A percentile compares a stretch with the other conserved stretches of the same genome.
phyloP scores from a whole-genome alignment of 495 filamentous ascomycete genomes.

The Penicillium taxi region DNA sequence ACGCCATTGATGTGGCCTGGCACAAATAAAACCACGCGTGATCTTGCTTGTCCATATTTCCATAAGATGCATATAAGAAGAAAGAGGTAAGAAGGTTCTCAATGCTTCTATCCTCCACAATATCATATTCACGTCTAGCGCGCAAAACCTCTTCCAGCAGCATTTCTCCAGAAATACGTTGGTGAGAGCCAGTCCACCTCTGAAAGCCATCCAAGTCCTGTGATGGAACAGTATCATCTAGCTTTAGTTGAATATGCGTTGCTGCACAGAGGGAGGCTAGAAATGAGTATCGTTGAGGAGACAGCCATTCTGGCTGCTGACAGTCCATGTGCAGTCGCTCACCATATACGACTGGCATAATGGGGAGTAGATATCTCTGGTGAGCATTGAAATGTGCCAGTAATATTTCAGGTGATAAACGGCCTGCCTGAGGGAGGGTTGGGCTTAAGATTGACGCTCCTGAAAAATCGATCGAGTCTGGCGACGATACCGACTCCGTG shows the following conservation, averaged over 20 bases:
- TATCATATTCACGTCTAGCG: slow-evolving; percentile 66
- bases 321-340: slow-evolving; percentile 58
- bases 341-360: slow-evolving; percentile 71
- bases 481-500: slow-evolving; percentile 35
- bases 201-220: slow-evolving; percentile 47
- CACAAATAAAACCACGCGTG: slow-evolving; percentile 57
- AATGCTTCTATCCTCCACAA: slow-evolving; percentile 53
- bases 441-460: slow-evolving; percentile 19
- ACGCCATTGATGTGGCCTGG: slow-evolving; percentile 51
- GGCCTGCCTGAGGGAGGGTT: slow-evolving; percentile 15
- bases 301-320: slow-evolving; percentile 47
- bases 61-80: slow-evolving; percentile 70
- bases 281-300: slow-evolving; percentile 70
- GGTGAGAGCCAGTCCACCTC: slow-evolving; percentile 43
- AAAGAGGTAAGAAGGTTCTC: slow-evolving; percentile 69
- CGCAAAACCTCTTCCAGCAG: slow-evolving; percentile 69
- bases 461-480: slow-evolving; percentile 30
- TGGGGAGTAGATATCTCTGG: slow-evolving; percentile 63
- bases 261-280: slow-evolving; percentile 72
- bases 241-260: slow-evolving; percentile 71
- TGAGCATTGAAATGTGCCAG: slow-evolving; percentile 40
- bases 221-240: slow-evolving; percentile 45
- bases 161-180: slow-evolving; percentile 34
- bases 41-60: slow-evolving; percentile 51
- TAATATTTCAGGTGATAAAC: slow-evolving; percentile 29